Base-by-base conservation (phyloP, 495 filamentous ascomycete species). In the Daldinia caldariorum region DNA sequence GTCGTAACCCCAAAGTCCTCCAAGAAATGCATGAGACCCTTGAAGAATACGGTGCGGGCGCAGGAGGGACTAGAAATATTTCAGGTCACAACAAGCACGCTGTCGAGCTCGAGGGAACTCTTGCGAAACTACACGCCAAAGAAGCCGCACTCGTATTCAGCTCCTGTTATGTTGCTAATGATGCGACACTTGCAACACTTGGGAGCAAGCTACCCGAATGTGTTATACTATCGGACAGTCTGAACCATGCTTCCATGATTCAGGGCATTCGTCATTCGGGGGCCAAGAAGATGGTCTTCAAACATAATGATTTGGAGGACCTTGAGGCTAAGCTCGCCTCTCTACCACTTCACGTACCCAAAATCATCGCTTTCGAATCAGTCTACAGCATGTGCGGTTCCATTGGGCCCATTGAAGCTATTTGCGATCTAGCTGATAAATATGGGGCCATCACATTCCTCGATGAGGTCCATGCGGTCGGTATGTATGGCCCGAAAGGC, bases 351-450 rank as follows among this genome's bases (percentile, higher is more conserved):
- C 83, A 94, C 49, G 85, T 92, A 32, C 95, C 95, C 49, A 99
- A 99, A 85, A 97, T 99, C 65, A 99, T 99, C 67, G 95, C 95
- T 18, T 99, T 98, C 70, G 95, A 99, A 81, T 96, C 92, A 16
- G 95, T 99, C 26, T 99, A 99, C 81, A 95, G 92, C 82, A 99
- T 99, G 95, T 99, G 96, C 79, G 95, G 95, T 66, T 96, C 92
- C 22, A 91, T 99, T 76, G 96, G 92, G 0, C 96, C 95, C 3
- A 98, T 99, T 67, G 92, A 93, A 80, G 88, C 91, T 76, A 98
- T 99, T 61, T 97, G 93, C 77, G 94, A 98, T 77, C 83, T 99
- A 26, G 94, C 95, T 13, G 94, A 98, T 60, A 97, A 97, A 80
- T 99, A 99, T 79, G 95, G 95, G 67, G 95, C 95, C 32, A 87